These are phyloP conservation scores for Suhomyces sp. DNA, from an alignment of 805 yeast genomes.

Conservation along the genomic window DNA sequence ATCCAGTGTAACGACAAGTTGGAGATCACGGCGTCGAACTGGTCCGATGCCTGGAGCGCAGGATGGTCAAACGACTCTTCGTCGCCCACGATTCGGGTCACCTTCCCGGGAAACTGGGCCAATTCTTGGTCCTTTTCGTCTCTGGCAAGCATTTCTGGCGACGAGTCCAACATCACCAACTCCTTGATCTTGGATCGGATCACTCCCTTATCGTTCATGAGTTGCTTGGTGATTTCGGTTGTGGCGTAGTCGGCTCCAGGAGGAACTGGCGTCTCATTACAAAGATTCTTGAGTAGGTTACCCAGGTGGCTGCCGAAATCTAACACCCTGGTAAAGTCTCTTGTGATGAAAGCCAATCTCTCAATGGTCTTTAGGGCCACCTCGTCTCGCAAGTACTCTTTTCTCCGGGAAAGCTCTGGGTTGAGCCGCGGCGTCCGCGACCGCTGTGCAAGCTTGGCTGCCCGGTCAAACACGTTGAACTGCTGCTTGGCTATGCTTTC, in stretches of 20 bases:
- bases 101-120: conserved; percentile 37
- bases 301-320: conserved; percentile 79
- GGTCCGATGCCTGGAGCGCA: conserved; percentile 31
- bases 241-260: conserved; percentile 32
- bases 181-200: conserved; percentile 52
- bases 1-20: conserved; percentile 81
- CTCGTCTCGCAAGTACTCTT: conserved; percentile 73
- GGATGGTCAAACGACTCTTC: conserved; percentile 59
- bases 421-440: conserved; percentile 45
- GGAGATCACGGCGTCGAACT: conserved; percentile 69
- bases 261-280: conserved; percentile 23
- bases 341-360: conserved; percentile 66
- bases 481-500: conserved; percentile 23
- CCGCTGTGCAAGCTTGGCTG: conserved; percentile 59
- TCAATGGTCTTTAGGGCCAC: conserved; percentile 72
- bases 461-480: conserved; percentile 55
- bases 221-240: conserved; percentile 35
- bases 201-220: conserved; percentile 49
- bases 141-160: conserved; percentile 49
- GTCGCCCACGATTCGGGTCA: conserved; percentile 57
- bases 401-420: conserved; percentile 47
- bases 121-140: conserved; percentile 45
- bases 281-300: conserved; percentile 46
- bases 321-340: conserved; percentile 56
- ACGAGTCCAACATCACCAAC: conserved; percentile 66